These are phyloP conservation scores for Boehmeria nivea DNA, from an alignment of 306 rosid genomes.

Conservation along the genomic window DNA sequence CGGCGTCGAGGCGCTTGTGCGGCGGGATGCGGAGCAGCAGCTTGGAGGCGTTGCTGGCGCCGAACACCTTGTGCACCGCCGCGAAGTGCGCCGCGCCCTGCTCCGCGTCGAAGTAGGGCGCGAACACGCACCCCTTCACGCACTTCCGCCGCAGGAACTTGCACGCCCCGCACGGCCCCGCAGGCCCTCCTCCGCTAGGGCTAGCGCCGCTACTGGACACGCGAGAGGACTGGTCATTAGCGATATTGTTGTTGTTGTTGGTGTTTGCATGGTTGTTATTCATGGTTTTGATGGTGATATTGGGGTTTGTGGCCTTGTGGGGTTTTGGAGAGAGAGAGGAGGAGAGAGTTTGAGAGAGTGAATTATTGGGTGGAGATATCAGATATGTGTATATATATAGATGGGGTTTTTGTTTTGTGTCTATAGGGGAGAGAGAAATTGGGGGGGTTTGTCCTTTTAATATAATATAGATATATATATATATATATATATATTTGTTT, in stretches of 20 bases:
- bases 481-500: slow-evolving; percentile 15
- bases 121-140: slow-evolving; percentile 75
- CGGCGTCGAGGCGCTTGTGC: slow-evolving; percentile 66
- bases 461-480: background rate
- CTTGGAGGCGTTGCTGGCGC: slow-evolving; percentile 98
- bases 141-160: slow-evolving; percentile 79
- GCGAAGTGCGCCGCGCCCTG: slow-evolving; percentile 87
- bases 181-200: background rate
- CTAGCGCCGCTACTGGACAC: too few species aligned
- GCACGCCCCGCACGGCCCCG: slow-evolving; percentile 95
- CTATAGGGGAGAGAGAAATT: background rate
- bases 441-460: background rate
- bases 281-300: too few species aligned
- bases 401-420: background rate
- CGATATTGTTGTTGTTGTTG: background rate
- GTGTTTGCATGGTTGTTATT: slow-evolving; percentile 20
- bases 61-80: slow-evolving; percentile 88
- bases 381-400: too few species aligned
- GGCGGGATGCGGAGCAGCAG: slow-evolving; percentile 56
- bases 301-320: too few species aligned
- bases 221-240: too few species aligned
- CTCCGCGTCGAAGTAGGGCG: slow-evolving; percentile 81
- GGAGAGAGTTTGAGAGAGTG: background rate
- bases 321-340: background rate
- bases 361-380: too few species aligned